Evolutionary conservation across 176 grass and related monocot species (phyloP), one percentile per base, ranked within the genome.

Genomic region (Paspalum vaginatum): DNA sequence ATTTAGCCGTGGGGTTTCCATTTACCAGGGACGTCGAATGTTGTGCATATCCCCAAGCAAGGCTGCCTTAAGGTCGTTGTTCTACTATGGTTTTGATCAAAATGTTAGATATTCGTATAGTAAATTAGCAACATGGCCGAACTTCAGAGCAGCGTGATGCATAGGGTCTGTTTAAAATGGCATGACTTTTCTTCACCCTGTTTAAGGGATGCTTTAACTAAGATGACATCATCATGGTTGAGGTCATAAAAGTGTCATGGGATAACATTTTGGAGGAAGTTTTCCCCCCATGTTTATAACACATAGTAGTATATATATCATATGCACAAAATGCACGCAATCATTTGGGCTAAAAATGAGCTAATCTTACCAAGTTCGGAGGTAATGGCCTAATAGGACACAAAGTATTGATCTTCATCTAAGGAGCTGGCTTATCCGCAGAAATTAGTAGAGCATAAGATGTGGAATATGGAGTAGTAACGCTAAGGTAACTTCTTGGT

Each of bases 371-470:
- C 41, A 27, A 12, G 55, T 58, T 65, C 0, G 5, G 2, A 47
- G 42, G 22, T 76, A 81, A n/a, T n/a, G n/a, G n/a, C n/a, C n/a
- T n/a, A n/a, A 44, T 24, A 71, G 60, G 66, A 62, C 72, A 76
- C 24, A 9, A 17, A 59, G 53, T 57, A 69, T 59, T 47, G n/a
- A 13, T 68, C 6, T 54, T 58, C 25, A 45, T 74, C 6, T 43
- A 65, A 65, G 26, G 22, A 66, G 27, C 68, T 40, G 20, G 20
- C 18, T 56, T 79, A 73, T 55, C 25, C 72, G 47, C 21, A 75
- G 16, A 83, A 16, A 20, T 17, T 27, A 38, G 14, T 53, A 40
- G 22, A 40, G 22, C 16, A 72, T 18, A 53, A 46, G 9, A 27
- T 79, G 48, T 26, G 22, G 32, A 22, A 51, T 11, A 73, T 4